Evolutionary conservation across 208 protist species (phyloP).

Genomic region (Leishmania major): DNA sequence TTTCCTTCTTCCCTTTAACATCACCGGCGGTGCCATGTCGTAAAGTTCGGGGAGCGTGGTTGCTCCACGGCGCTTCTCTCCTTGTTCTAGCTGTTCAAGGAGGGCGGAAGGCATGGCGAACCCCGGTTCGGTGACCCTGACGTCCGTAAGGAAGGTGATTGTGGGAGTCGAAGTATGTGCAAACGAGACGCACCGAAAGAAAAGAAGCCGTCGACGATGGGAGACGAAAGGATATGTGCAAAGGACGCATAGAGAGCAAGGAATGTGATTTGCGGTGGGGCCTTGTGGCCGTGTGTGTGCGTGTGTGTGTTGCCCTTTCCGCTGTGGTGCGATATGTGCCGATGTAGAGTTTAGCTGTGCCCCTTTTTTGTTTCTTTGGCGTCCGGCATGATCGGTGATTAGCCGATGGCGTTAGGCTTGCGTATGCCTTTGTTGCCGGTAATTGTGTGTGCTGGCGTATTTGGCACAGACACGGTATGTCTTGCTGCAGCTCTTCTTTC

Average conservation of each 20-base stretch:
- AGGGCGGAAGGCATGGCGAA: not conserved
- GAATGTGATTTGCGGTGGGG: not conserved
- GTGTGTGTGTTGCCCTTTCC: not conserved
- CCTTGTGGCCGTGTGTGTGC: not conserved
- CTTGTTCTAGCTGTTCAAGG: not conserved
- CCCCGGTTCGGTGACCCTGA: not conserved
- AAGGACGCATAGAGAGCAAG: not conserved
- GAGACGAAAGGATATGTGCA: not conserved
- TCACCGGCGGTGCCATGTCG: not conserved
- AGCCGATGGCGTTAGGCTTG: not conserved
- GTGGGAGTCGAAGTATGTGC: not conserved
- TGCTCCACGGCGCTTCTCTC: too few relatives aligned
- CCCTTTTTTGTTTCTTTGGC: not conserved
- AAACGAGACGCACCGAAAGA: not conserved
- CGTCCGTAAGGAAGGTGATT: not conserved
- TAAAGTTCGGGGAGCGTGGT: not conserved
- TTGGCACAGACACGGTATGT: not conserved
- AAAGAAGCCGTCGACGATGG: not conserved
- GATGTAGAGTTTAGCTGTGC: constrained; percentile 1
- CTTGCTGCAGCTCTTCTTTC: not conserved
- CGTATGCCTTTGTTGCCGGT: not conserved
- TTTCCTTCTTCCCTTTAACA: not conserved
- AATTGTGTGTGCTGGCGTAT: not conserved
- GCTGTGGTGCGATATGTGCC: constrained; percentile 1
- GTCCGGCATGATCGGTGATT: too few relatives aligned